Evolutionary conservation across 2,329 filamentous ascomycete species (phyloP).

Genomic region (Pestalotiopsis sp.): DNA sequence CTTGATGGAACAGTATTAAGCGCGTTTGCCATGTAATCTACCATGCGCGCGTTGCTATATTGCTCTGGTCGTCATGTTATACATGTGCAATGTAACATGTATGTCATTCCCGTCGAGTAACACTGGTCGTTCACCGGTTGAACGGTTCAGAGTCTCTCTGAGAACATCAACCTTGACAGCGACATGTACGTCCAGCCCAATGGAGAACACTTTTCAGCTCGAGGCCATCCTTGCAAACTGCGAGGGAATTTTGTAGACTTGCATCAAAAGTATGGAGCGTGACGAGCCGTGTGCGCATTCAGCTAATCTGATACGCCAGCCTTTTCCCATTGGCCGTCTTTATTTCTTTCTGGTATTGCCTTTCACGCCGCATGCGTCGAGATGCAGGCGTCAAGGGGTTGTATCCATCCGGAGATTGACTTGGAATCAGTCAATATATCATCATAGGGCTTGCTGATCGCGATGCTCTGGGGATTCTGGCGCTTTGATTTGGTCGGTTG

Average conservation of each 20-base stretch:
- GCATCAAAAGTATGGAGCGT: neutral
- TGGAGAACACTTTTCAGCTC: neutral
- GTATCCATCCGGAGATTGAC: neutral
- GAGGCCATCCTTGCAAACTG: neutral
- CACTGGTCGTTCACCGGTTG: neutral
- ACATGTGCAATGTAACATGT: neutral
- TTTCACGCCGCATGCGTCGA: neutral
- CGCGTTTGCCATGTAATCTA: neutral
- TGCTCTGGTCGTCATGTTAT: neutral
- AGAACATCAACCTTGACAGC: neutral
- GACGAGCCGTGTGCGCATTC: neutral
- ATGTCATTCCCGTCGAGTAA: neutral
- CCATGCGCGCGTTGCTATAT: neutral
- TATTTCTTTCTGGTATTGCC: neutral
- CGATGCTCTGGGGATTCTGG: neutral
- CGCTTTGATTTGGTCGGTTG: neutral
- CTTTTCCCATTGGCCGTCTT: neutral
- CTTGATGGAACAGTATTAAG: neutral
- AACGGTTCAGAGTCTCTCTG: neutral
- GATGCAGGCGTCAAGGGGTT: neutral
- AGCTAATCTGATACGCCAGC: neutral
- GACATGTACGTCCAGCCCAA: neutral
- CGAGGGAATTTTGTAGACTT: neutral
- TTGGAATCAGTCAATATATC: neutral
- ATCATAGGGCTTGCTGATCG: neutral